These are phyloP conservation scores for Solanum arcanum DNA, from an alignment of 257 asterid species.

Conservation along the genomic window DNA sequence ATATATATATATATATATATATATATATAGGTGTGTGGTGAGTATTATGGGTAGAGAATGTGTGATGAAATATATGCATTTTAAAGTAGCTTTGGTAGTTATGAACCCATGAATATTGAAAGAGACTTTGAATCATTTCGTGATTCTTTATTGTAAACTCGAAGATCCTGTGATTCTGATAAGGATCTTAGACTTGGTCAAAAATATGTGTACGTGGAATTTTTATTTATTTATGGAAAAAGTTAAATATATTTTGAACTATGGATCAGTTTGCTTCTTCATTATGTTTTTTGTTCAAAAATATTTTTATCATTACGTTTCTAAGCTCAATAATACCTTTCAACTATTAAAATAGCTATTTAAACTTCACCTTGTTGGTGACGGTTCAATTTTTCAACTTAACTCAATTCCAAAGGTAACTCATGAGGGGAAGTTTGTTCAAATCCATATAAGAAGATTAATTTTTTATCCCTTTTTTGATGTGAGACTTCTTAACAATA, in stretches of 20 bases:
- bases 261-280: background rate
- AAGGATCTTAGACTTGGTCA: background rate
- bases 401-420: no score
- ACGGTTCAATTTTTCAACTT: no score
- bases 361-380: no score
- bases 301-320: no score
- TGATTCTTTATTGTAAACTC: background rate
- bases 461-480: no score
- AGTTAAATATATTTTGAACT: no score
- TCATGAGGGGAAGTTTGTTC: no score
- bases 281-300: background rate
- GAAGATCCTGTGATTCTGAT: background rate
- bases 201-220: background rate
- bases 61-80: background rate
- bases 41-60: background rate
- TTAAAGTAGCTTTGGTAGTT: background rate
- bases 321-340: no score
- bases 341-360: no score
- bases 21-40: background rate
- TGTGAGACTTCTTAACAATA: no score
- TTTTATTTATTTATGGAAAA: background rate
- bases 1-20: background rate
- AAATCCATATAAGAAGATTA: no score
- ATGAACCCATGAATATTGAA: background rate
- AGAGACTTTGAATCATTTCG: background rate